A percentile compares a stretch with the other conserved stretches of the same genome.
Conservation (phyloP, 1,139 yeast genomes). For the Martiniozyma asiatica region DNA sequence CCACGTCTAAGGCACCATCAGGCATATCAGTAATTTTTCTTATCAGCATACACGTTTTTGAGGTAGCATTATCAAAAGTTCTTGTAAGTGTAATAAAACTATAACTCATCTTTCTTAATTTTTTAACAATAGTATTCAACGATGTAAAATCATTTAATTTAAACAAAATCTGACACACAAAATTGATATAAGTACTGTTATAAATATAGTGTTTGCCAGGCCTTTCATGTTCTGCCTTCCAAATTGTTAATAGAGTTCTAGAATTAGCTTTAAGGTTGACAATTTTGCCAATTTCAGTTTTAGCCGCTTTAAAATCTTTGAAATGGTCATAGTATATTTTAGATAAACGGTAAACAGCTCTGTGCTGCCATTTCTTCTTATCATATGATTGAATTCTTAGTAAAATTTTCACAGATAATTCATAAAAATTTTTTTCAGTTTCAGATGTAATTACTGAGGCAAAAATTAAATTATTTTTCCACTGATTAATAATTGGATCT, state of each 20-base stretch:
- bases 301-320: conserved; percentile 41
- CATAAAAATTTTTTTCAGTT: not conserved
- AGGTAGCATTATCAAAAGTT: conserved; percentile 51
- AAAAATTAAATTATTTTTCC: conserved; percentile 28
- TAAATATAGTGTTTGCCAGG: conserved; percentile 90
- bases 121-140: conserved; percentile 50
- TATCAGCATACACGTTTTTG: conserved; percentile 39
- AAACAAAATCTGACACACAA: conserved; percentile 46
- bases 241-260: conserved; percentile 68
- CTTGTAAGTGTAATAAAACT: conserved; percentile 53
- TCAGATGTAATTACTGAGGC: conserved; percentile 7
- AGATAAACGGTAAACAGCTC: conserved; percentile 70
- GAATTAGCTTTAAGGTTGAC: conserved; percentile 57
- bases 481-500: conserved; percentile 26
- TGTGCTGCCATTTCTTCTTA: conserved; percentile 87
- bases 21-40: conserved; percentile 35
- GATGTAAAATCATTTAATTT: conserved; percentile 45
- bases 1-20: conserved; percentile 40
- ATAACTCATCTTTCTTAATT: conserved; percentile 63
- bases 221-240: conserved; percentile 88
- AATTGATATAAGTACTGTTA: conserved; percentile 56
- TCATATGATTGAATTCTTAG: conserved; percentile 31
- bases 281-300: conserved; percentile 49
- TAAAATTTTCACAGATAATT: conserved; percentile 3
- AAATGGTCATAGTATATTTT: conserved; percentile 44